Base-by-base conservation (phyloP, 352 stramenopile genomes). In the Plasmopara viticola region DNA sequence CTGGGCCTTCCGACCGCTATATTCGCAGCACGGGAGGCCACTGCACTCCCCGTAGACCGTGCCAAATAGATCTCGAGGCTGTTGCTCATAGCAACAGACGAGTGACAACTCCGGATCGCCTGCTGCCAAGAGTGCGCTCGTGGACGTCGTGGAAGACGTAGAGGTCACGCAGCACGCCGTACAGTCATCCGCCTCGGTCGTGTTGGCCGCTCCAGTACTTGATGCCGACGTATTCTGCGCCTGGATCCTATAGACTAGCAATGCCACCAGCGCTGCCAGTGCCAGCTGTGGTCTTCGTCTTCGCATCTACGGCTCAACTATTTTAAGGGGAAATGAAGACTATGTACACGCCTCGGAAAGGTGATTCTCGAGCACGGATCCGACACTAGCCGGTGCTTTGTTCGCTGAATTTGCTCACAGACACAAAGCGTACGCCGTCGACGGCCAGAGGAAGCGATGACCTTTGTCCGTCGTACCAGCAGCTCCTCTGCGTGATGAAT, bases 11-110 rank as follows among this genome's bases (percentile, higher is more conserved):
- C 77, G 64, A 8, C 75, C 74, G 30, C 76, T 76, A 52, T 87
- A 90, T 18, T 64, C 68, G 49, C 84, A 94, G 45, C 84, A 94
- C 39, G 84, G 82, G 20, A 94, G 51, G 0, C 81, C 81, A 46
- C 72, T 81, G 62, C 84, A 94, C 40, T 84, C 78, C 9, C 84
- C 84, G 43, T 81, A 66, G 8, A 41, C 53, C 7, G 79, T 90
- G 7, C 70, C 73, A 48, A 74, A 87, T 31, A 90, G 58, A 28
- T 87, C 54, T 28, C 66, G 56, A 0, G 66, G 56, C 17, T 75
- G 62, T 8, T 62, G 44, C 18, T 76, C 60, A 0, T 67, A 51
- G 44, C 82, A 93, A 64, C 82, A 93, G 31, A 66, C 44, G 2
- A 88, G 62, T 12, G 64, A 56, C 29, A 79, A 28, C 20, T 62